These are phyloP conservation scores for Nidula niveotomentosa DNA, from an alignment of 1,284 basidiomycete species.

Conservation along the genomic window DNA sequence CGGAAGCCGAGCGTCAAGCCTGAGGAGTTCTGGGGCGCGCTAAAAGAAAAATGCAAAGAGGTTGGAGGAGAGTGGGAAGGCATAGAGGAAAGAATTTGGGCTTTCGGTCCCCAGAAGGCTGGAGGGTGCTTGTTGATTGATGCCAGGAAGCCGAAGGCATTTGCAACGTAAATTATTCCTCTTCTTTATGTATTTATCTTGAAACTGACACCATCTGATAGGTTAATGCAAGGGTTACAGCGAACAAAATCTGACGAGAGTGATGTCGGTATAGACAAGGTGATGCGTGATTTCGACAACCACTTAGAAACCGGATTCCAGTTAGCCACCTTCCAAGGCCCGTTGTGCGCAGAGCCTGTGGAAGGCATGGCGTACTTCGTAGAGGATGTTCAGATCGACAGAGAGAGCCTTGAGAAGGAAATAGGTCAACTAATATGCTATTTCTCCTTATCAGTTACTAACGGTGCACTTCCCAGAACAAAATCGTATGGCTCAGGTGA, in stretches of 20 bases:
- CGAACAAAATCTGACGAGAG: constrained; percentile 34
- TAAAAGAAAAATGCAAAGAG: constrained; percentile 66
- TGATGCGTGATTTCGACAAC: constrained; percentile 68
- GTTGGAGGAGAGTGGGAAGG: constrained; percentile 84
- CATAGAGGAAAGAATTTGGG: constrained; percentile 78
- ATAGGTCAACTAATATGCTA: constrained; percentile 42
- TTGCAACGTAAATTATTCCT: constrained; percentile 43
- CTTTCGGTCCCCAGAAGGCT: constrained; percentile 87
- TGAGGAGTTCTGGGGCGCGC: constrained; percentile 80
- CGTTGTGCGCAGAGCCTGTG: constrained; percentile 93
- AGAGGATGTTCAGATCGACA: constrained; percentile 71
- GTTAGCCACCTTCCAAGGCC: constrained; percentile 91
- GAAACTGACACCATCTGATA: constrained; percentile 15
- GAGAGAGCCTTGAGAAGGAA: constrained; percentile 60
- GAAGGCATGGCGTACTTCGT: constrained; percentile 94
- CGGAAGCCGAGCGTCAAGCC: constrained; percentile 64
- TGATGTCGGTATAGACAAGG: constrained; percentile 28
- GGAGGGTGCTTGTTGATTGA: constrained; percentile 92
- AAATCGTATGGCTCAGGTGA: constrained; percentile 73
- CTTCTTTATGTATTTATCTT: too few species aligned
- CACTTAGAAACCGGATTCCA: constrained; percentile 95
- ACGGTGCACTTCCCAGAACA: constrained; percentile 43
- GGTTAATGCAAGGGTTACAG: constrained; percentile 49
- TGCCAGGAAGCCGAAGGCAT: constrained; percentile 40
- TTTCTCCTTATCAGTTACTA: constrained; percentile 1